Evolutionary conservation across 805 yeast species (phyloP).

Genomic region (Clavispora phyllophila): DNA sequence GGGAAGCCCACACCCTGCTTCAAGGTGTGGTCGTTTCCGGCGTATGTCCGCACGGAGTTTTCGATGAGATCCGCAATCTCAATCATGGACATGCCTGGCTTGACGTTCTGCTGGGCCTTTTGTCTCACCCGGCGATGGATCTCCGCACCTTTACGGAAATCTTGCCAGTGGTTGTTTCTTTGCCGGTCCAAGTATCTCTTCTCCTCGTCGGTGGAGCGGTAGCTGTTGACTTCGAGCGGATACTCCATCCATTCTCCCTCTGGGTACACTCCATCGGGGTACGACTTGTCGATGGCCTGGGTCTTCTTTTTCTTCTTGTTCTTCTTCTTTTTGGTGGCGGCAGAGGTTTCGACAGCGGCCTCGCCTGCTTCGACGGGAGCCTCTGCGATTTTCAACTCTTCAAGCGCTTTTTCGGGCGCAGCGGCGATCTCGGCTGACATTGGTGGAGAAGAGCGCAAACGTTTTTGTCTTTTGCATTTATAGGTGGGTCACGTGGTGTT

Average conservation of each 20-base stretch:
- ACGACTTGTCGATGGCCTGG: constrained; percentile 60
- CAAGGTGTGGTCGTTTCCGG: constrained; percentile 59
- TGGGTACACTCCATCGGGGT: constrained; percentile 71
- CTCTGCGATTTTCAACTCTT: constrained; percentile 2
- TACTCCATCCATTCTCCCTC: constrained; percentile 87
- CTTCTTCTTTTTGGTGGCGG: constrained; percentile 30
- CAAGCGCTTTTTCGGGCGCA: background rate
- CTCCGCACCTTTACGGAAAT: constrained; percentile 93
- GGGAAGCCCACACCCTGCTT: constrained; percentile 95
- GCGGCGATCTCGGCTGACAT: constrained; percentile 3
- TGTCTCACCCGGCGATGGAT: constrained; percentile 88
- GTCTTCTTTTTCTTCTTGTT: constrained; percentile 46
- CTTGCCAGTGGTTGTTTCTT: constrained; percentile 66
- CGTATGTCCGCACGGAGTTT: constrained; percentile 69
- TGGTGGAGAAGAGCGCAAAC: background rate
- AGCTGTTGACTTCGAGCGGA: constrained; percentile 55
- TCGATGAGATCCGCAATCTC: constrained; percentile 90
- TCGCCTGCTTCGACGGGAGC: background rate
- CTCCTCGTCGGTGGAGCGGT: constrained; percentile 83
- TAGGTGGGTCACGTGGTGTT: constrained; percentile 5
- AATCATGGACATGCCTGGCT: constrained; percentile 89
- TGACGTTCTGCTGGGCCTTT: constrained; percentile 64
- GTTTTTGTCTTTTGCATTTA: background rate
- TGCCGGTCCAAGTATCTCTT: constrained; percentile 70
- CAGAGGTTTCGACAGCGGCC: constrained; percentile 4